Conservation (phyloP, 2,329 filamentous ascomycete genomes). For the Clarireedia homoeocarpa region DNA sequence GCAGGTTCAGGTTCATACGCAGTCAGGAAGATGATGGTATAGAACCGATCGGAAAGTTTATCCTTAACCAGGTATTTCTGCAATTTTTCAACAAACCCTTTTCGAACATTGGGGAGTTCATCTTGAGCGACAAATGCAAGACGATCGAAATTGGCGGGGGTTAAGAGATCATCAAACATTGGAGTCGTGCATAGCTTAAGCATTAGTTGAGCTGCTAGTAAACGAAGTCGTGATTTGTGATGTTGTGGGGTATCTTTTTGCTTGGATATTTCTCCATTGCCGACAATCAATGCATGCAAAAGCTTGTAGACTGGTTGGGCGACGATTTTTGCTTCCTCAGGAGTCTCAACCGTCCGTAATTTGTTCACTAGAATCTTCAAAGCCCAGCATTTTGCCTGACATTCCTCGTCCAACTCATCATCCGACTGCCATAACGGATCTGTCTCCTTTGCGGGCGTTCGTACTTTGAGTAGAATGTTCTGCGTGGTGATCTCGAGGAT, state of each 20-base stretch:
- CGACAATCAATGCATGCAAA: slow-evolving; percentile 65
- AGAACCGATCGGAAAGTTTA: slow-evolving; percentile 68
- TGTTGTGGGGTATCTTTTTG: slow-evolving; percentile 64
- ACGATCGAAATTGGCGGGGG: slow-evolving; percentile 67
- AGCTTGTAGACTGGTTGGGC: slow-evolving; percentile 68
- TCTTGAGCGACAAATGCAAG: slow-evolving; percentile 80
- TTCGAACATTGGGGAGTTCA: slow-evolving; percentile 62
- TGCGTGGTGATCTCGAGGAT: slow-evolving; percentile 73
- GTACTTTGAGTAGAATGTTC: slow-evolving; percentile 64
- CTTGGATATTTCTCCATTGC: slow-evolving; percentile 74
- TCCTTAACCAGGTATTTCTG: slow-evolving; percentile 82
- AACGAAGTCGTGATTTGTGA: slow-evolving; percentile 73
- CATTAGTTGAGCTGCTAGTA: slow-evolving; percentile 71
- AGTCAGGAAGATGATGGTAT: slow-evolving; percentile 80
- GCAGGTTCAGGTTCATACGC: slow-evolving; percentile 79
- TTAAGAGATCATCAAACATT: slow-evolving; percentile 67
- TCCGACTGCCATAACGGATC: slow-evolving; percentile 62
- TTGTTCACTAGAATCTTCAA: slow-evolving; percentile 82
- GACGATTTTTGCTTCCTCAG: slow-evolving; percentile 46
- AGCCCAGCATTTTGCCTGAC: slow-evolving; percentile 74
- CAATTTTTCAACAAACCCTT: slow-evolving; percentile 72
- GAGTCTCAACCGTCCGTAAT: slow-evolving; percentile 51
- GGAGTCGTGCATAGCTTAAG: slow-evolving; percentile 78
- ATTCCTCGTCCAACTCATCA: slow-evolving; percentile 67
- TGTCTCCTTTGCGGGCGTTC: slow-evolving; percentile 48